A percentile compares a stretch with the other conserved stretches of the same genome.
phyloP scores from a whole-genome alignment of 441 rosid species.

The Pelargonium australe region DNA sequence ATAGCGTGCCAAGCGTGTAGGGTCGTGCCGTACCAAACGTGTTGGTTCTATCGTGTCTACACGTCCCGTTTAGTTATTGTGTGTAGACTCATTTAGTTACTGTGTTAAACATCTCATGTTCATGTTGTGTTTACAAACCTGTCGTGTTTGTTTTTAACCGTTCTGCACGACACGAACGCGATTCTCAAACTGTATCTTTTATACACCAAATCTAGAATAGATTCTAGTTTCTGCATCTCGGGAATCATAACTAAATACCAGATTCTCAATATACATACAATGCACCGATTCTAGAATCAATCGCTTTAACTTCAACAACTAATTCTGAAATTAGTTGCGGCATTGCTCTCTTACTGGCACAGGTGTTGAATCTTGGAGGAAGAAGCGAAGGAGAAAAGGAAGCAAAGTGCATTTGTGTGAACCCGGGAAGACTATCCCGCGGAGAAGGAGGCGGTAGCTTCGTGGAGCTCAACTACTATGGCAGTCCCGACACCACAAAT shows the following conservation, averaged over 20 bases:
- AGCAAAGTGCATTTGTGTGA: slow-evolving; percentile 65
- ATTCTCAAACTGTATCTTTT: neutral
- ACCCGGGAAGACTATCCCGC: slow-evolving; percentile 88
- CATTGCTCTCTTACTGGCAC: slow-evolving; percentile 7
- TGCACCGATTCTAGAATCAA: neutral
- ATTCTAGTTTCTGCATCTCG: slow-evolving; percentile 6
- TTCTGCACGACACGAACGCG: too few species aligned
- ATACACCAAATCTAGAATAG: neutral
- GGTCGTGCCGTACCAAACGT: too few species aligned
- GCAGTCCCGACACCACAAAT: slow-evolving; percentile 51
- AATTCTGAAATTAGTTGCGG: neutral
- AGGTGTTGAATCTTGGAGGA: slow-evolving; percentile 59
- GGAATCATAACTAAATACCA: slow-evolving; percentile 5
- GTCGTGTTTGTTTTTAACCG: too few species aligned
- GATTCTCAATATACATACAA: neutral
- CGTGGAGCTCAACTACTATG: slow-evolving; percentile 59
- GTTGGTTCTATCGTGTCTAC: too few species aligned
- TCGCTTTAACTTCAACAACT: neutral
- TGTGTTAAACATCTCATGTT: too few species aligned
- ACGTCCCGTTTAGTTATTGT: too few species aligned
- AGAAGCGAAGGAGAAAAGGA: slow-evolving; percentile 50
- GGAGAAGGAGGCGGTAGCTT: slow-evolving; percentile 96
- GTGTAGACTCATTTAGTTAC: too few species aligned
- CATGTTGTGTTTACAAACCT: too few species aligned
- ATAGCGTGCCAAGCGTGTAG: too few species aligned